A percentile compares a stretch with the other conserved stretches of the same genome.
These are phyloP conservation scores for Parachlorella kessleri DNA, from an alignment of 139 green algal genomes.

Conservation along the genomic window DNA sequence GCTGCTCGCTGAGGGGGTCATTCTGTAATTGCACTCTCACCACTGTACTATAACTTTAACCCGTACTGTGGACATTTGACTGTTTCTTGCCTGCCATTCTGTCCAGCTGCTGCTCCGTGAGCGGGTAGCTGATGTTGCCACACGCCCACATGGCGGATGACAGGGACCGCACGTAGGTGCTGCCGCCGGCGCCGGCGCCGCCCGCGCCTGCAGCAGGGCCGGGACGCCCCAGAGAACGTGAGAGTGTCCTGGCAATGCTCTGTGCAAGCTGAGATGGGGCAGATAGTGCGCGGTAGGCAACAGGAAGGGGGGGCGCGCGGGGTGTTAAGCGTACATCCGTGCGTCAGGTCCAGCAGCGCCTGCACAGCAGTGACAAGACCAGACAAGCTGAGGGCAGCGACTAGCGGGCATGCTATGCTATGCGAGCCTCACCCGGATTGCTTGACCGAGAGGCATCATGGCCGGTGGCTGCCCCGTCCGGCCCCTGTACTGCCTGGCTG, in stretches of 20 bases:
- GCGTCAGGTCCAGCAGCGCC: no score
- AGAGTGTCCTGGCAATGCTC: background rate
- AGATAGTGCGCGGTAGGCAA: background rate
- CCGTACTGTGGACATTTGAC: no score
- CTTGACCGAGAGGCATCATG: background rate
- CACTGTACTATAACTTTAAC: no score
- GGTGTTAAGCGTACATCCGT: background rate
- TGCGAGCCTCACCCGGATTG: background rate
- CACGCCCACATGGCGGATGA: constrained; percentile 10
- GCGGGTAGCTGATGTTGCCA: constrained; percentile 7
- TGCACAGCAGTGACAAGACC: no score
- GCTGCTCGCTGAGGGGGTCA: background rate
- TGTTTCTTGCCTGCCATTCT: constrained; percentile 12
- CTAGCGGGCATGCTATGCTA: background rate
- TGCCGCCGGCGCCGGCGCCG: background rate
- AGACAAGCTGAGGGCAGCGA: background rate
- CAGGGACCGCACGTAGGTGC: background rate
- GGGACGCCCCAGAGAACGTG: background rate
- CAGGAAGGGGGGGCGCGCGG: background rate
- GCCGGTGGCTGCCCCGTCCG: background rate
- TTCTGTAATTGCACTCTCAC: no score
- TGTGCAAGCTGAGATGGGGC: background rate
- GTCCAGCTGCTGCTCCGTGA: constrained; percentile 9
- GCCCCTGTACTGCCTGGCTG: no score
- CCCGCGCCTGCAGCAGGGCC: background rate